Conservation (phyloP, 495 filamentous ascomycete species). For the Neurospora sp. region DNA sequence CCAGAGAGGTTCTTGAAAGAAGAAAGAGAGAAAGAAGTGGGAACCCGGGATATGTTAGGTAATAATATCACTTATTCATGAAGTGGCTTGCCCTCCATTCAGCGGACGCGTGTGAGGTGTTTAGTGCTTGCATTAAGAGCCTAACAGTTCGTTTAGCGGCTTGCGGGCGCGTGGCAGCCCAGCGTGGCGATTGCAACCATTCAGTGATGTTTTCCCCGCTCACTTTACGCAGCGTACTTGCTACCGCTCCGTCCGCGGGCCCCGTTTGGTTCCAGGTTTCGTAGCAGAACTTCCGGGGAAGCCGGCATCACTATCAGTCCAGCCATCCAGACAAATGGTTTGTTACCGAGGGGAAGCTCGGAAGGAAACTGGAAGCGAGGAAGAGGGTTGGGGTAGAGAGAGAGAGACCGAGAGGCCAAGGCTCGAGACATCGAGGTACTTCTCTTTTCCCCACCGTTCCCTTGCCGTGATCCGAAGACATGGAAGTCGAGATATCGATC, state of each 20-base stretch:
- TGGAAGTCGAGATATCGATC: background rate
- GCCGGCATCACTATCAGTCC: background rate
- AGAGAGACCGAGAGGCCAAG: background rate
- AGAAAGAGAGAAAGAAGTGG: background rate
- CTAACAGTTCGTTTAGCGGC: background rate
- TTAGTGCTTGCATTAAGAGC: background rate
- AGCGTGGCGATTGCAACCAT: background rate
- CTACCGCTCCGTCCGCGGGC: background rate
- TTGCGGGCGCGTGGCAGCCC: background rate
- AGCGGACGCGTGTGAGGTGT: background rate
- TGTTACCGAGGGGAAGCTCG: background rate
- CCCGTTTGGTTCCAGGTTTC: background rate
- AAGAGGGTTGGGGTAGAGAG: background rate
- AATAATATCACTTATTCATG: background rate
- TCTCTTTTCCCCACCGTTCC: background rate
- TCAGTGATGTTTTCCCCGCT: background rate
- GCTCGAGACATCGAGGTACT: background rate
- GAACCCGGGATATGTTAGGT: background rate
- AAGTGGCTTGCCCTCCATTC: background rate
- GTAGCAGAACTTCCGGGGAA: background rate
- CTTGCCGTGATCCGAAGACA: constrained; percentile 6
- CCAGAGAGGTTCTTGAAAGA: background rate
- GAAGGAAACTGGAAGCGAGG: background rate
- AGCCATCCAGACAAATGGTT: background rate
- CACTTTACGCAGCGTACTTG: too few species aligned